A percentile compares a stretch with the other conserved stretches of the same genome.
Conservation (phyloP, 805 yeast genomes). For the Lachancea sp. region DNA sequence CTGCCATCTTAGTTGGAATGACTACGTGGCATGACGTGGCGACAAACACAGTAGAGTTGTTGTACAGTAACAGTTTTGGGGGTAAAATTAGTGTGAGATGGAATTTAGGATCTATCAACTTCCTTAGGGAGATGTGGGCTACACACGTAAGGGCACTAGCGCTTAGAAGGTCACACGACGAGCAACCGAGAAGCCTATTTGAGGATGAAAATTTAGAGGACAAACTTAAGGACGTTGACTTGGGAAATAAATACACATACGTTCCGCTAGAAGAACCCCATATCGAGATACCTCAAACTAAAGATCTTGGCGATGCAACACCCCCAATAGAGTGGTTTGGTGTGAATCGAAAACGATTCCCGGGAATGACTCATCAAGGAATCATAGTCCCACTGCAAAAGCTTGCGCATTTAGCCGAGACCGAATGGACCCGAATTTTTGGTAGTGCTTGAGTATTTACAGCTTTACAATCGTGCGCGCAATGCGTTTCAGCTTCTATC, state of each 20-base stretch:
- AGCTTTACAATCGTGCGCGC: too few relatives aligned
- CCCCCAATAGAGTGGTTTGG: constrained; percentile 99
- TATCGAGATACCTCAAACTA: constrained; percentile 83
- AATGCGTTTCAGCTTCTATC: constrained; percentile 1
- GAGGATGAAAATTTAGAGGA: constrained; percentile 35
- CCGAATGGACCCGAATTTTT: constrained; percentile 38
- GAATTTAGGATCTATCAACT: constrained; percentile 89
- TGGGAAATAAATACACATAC: constrained; percentile 38
- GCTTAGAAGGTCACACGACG: constrained; percentile 45
- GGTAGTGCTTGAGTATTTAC: constrained; percentile 34
- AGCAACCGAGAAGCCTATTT: constrained; percentile 17
- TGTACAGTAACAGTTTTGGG: constrained; percentile 68
- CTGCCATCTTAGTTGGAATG: constrained; percentile 71
- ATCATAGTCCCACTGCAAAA: constrained; percentile 69
- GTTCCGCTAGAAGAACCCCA: constrained; percentile 64
- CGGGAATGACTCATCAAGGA: constrained; percentile 77
- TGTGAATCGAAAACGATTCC: constrained; percentile 76
- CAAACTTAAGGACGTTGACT: constrained; percentile 42
- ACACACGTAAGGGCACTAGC: constrained; percentile 71
- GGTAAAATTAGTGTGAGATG: constrained; percentile 88
- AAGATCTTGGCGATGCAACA: constrained; percentile 92
- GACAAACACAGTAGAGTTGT: constrained; percentile 54
- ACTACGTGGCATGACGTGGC: constrained; percentile 56
- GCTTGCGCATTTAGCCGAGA: constrained; percentile 59
- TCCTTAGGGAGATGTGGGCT: constrained; percentile 88